Conservation (phyloP, 108 stramenopile species). For the Nannochloropsis gaditana region DNA sequence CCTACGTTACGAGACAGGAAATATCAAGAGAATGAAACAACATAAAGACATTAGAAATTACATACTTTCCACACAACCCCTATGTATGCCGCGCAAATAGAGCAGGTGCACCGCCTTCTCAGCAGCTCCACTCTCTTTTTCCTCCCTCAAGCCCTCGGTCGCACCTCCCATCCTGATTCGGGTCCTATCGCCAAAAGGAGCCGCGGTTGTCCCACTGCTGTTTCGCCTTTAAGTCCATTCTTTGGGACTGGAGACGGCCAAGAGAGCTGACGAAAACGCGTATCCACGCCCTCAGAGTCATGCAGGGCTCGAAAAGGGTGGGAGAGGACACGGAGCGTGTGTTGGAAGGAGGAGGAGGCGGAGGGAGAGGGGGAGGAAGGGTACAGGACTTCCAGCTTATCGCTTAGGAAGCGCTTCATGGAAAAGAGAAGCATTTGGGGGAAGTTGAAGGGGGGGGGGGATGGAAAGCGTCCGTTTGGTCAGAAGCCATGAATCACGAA, state of each 20-base stretch:
- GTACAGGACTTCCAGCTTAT: neutral
- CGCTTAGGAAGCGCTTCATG: neutral
- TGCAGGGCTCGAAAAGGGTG: neutral
- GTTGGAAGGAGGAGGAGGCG: neutral
- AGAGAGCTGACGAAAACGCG: neutral
- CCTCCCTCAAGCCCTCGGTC: constrained; percentile 19
- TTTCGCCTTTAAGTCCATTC: neutral
- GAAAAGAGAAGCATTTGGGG: neutral
- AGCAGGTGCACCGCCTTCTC: neutral
- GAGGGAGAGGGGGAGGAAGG: neutral
- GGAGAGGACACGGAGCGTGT: constrained; percentile 11
- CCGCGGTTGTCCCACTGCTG: neutral
- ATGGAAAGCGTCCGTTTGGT: too few species aligned
- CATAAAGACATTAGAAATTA: too few species aligned
- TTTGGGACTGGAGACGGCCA: neutral
- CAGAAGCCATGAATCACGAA: too few species aligned
- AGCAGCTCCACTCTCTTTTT: neutral
- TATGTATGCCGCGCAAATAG: too few species aligned
- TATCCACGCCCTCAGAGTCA: neutral
- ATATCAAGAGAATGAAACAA: too few species aligned
- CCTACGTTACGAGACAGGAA: neutral
- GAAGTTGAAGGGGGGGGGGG: too few species aligned
- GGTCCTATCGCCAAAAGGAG: neutral
- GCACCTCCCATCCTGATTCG: constrained; percentile 1
- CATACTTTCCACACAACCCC: too few species aligned